A percentile compares a stretch with the other conserved stretches of the same genome.
Conservation (phyloP, 148 eudicot genomes). For the Euryodendron excelsum region DNA sequence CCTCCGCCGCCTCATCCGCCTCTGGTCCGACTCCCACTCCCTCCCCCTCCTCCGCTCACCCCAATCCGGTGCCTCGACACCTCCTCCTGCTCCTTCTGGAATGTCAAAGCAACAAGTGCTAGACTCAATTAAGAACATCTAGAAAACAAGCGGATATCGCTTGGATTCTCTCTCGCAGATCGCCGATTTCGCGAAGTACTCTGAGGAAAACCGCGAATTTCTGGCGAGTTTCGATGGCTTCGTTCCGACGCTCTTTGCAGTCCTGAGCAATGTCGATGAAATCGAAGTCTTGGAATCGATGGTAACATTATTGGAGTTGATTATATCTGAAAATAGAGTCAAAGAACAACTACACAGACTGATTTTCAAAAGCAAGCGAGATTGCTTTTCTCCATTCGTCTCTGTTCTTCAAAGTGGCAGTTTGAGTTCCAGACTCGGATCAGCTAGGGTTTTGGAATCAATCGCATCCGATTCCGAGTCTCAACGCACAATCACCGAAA, state of each 20-base stretch:
- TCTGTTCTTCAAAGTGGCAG: slow-evolving; percentile 39
- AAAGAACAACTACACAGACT: slow-evolving; percentile 20
- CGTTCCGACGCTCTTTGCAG: slow-evolving; percentile 9
- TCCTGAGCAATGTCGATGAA: slow-evolving; percentile 12
- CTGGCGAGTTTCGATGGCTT: slow-evolving; percentile 27
- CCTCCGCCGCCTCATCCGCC: slow-evolving; percentile 58
- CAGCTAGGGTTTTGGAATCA: slow-evolving; percentile 38
- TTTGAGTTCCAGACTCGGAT: slow-evolving; percentile 29
- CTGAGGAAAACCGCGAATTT: slow-evolving; percentile 38
- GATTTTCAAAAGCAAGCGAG: slow-evolving; percentile 13
- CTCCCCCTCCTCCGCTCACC: slow-evolving; percentile 13
- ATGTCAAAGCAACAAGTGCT: slow-evolving; percentile 15
- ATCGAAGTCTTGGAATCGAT: slow-evolving; percentile 31
- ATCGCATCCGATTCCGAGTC: slow-evolving; percentile 37
- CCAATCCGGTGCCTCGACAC: slow-evolving; percentile 5
- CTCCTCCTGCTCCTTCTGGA: slow-evolving; percentile 7
- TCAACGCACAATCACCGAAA: slow-evolving; percentile 36
- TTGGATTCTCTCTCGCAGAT: slow-evolving; percentile 28
- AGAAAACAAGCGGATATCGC: neutral
- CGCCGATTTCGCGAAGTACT: slow-evolving; percentile 25
- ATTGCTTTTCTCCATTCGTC: slow-evolving; percentile 26
- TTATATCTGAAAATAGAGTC: slow-evolving; percentile 26
- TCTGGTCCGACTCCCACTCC: slow-evolving; percentile 35
- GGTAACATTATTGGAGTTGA: slow-evolving; percentile 39
- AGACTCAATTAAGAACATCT: neutral